Evolutionary conservation across 306 rosid genomes (phyloP).

Genomic region (Abrus precatorius): DNA sequence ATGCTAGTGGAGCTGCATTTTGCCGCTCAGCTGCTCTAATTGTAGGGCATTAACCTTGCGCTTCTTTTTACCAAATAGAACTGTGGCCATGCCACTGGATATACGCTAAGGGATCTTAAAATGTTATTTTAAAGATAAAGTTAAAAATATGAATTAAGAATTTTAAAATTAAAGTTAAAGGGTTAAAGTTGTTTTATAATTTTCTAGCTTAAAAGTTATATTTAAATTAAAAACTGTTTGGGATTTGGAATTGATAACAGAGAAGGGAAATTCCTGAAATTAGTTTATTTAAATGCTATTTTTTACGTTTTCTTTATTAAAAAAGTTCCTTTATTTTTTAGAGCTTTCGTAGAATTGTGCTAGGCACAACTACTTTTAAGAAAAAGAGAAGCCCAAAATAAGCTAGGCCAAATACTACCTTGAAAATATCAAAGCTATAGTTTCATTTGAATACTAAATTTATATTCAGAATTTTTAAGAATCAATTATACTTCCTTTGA

Average conservation of each 20-base stretch:
- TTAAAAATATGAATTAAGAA: background rate
- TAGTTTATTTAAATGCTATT: background rate
- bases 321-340: background rate
- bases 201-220: background rate
- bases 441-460: background rate
- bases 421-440: background rate
- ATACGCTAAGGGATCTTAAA: background rate
- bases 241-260: background rate
- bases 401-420: background rate
- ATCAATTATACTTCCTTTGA: slow-evolving; percentile 15
- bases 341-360: background rate
- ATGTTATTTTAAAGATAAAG: background rate
- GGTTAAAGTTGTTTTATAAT: background rate
- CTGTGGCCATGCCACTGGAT: slow-evolving; percentile 17
- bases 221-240: background rate
- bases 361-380: background rate
- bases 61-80: slow-evolving; percentile 6
- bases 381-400: background rate
- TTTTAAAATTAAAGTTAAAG: too few relatives aligned
- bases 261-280: background rate
- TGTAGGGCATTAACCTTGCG: slow-evolving; percentile 59
- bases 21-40: slow-evolving; percentile 96
- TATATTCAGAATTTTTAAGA: slow-evolving; percentile 5
- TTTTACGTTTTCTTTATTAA: background rate
- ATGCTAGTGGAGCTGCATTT: slow-evolving; percentile 92